Base-by-base conservation (phyloP, 2,329 filamentous ascomycete genomes). In the Calycina herbarum region DNA sequence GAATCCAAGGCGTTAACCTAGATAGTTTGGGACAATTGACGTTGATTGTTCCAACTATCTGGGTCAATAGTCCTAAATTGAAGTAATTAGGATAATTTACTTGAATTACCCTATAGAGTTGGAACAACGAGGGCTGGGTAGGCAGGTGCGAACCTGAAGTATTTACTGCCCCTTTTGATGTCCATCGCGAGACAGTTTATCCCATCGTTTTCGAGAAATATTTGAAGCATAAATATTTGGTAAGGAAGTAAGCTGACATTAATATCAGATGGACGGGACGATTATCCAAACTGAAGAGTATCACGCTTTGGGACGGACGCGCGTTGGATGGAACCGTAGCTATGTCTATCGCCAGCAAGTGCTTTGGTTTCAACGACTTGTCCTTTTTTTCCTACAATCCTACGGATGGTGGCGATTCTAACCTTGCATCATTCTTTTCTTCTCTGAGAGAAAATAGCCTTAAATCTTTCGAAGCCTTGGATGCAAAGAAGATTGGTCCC, bases 251-350 rank as follows among this genome's bases (percentile, higher is more conserved):
- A 27, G 45, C 45, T 51, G 20, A 51, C 20, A 27, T 51, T 51
- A n/a, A 24, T 51, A 48, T 10, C n/a, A 51, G 76, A 33, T 92
- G 89, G 88, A 80, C 86, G 15, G 81, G 85, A 13, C 80, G 83
- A 38, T 77, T 91, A 31, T 80, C 85, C 1, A 81, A 84, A 31
- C 77, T 93, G 8, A 83, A 81, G 63, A 82, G 81, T 0, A 79
- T 92, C 40, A 83, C 85, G 17, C 77, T 92, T 1, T 86, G 82
- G 74, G 85, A 89, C 68, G 89, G 88, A 2, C 82, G 81, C 48
- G 82, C 85, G 10, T 79, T 93, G 1, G 82, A 81, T 51, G 78
- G 84, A 61, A 81, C 84, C 64, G 80, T 83, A 1, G 83, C 84
- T 38, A 77, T 78, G 13, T 81, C 85, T 2, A 83, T 92, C 59